phyloP scores from a whole-genome alignment of 208 protist genomes.

The Leishmania arabica region DNA sequence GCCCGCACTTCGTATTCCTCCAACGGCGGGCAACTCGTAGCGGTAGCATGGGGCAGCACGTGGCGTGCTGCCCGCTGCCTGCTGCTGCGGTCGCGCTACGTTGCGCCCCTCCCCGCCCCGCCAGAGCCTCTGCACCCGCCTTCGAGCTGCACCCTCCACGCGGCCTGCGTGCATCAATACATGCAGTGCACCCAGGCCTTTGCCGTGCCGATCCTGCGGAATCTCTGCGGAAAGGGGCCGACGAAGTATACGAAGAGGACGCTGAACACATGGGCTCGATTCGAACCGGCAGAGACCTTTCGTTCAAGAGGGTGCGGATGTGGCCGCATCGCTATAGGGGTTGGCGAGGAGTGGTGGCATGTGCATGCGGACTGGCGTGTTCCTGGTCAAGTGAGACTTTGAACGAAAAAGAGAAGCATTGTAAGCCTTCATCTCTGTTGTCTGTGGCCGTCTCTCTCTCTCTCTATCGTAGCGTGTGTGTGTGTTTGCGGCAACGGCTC shows the following conservation, averaged over 20 bases:
- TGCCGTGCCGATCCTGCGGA: not conserved
- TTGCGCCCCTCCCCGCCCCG: not conserved
- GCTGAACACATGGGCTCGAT: not conserved
- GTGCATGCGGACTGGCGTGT: not conserved
- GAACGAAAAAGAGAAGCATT: not conserved
- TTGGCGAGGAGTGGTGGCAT: not conserved
- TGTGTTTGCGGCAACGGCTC: not conserved
- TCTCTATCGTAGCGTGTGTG: not conserved
- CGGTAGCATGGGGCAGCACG: no score
- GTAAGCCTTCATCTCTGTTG: not conserved
- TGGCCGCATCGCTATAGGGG: not conserved
- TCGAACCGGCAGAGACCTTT: not conserved
- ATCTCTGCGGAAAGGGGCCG: not conserved
- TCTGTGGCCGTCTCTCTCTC: not conserved
- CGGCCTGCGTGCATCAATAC: not conserved
- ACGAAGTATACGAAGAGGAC: not conserved
- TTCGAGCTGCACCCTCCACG: not conserved
- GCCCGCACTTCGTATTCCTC: not conserved
- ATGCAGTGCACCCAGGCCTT: not conserved
- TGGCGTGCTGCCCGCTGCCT: not conserved
- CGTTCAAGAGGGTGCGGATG: not conserved
- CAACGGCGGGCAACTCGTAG: no score
- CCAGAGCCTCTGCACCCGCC: not conserved
- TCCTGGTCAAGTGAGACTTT: not conserved
- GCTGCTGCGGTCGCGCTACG: not conserved